Conservation (phyloP, 78 protist species). For the Chrysochromulina parva region DNA sequence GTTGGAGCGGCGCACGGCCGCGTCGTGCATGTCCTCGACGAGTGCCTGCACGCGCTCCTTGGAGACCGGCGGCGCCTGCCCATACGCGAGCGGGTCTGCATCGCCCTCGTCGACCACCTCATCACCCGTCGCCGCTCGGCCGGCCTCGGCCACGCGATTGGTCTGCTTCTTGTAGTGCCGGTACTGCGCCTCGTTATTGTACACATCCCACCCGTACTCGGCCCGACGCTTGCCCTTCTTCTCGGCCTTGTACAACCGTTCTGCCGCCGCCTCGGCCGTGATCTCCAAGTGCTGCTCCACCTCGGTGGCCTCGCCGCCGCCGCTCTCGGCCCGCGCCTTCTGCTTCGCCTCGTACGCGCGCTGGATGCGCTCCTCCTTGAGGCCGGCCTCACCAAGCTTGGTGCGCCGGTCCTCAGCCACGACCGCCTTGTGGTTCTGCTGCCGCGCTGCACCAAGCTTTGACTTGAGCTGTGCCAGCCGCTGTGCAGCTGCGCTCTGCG, state of each 20-base stretch:
- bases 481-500: not conserved
- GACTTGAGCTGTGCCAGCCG: not conserved
- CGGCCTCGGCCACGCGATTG: not conserved
- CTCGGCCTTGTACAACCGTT: not conserved
- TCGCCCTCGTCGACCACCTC: not conserved
- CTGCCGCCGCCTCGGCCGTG: slow-evolving; percentile 24
- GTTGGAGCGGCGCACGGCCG: not conserved
- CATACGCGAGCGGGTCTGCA: slow-evolving; percentile 29
- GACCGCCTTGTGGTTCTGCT: slow-evolving; percentile 30
- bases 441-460: not conserved
- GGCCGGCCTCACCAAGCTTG: not conserved
- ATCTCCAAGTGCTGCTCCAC: not conserved
- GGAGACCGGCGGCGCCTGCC: not conserved
- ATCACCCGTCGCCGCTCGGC: not conserved
- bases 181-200: not conserved
- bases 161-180: not conserved
- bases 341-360: not conserved
- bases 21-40: not conserved
- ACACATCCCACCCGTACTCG: not conserved
- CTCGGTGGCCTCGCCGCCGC: not conserved
- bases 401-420: slow-evolving; percentile 29
- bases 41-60: slow-evolving; percentile 1
- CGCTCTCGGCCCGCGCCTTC: not conserved
- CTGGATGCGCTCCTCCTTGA: not conserved
- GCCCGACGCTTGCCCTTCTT: not conserved